Base-by-base conservation (phyloP, 2,329 filamentous ascomycete genomes). In the Mollisia scopiformis region DNA sequence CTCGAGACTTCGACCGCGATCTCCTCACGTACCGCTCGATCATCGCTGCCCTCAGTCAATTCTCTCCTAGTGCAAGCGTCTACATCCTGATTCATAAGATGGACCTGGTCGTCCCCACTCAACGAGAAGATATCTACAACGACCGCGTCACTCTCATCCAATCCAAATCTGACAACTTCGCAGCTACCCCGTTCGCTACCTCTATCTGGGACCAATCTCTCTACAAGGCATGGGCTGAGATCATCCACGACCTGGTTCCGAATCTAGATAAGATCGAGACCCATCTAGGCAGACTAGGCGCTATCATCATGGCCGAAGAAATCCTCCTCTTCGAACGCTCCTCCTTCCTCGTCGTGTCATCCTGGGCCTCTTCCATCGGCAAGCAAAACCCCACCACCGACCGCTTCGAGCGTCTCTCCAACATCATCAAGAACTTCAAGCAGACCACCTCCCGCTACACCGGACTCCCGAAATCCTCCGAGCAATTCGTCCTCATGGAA, bases 51-150 rank as follows among this genome's bases (percentile, higher is more conserved):
- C 83, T 99, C 39, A 85, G 89, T 58, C 93, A 98, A 78, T 96
- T 88, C 82, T 96, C 91, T 19, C 81, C 85, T 31, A 80, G 81
- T 2, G 92, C 94, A 64, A 91, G 91, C 74, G 89, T 99, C 71
- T 99, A 98, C 78, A 91, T 95, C 63, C 86, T 99, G 47, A 91
- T 99, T 68, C 95, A 99, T 87, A 99, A 99, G 79, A 97, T 99
- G 91, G 95, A 99, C 75, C 85, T 99, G 27, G 92, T 98, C 52
- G 90, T 93, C 68, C 85, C 88, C 39, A 85, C 90, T 59, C 86
- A 90, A 68, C 90, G 93, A 62, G 88, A 93, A 73, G 81, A 86
- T 61, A 87, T 97, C 65, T 97, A 96, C 76, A 88, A 94, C 64
- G 91, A 96, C 71, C 89, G 92, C 62, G 89, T 93, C 25, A 82